Base-by-base conservation (phyloP, 441 rosid species). In the Gossypium gossypioides region DNA sequence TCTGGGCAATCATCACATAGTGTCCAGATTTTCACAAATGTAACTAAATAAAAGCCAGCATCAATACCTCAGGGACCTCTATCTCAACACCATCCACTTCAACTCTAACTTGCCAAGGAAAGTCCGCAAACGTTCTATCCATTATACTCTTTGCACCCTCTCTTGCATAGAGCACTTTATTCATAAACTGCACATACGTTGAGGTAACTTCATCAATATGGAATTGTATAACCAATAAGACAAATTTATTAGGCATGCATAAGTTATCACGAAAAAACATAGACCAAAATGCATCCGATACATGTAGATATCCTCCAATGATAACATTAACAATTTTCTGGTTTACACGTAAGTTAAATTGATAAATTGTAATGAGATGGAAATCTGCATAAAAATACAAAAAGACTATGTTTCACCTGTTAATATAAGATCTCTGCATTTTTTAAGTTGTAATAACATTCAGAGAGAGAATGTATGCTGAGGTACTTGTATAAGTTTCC, bases 141-240 rank as follows among this genome's bases (percentile, higher is more conserved):
- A 96, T 96, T 84, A 96, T 96, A 72, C 89, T 86, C 87, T 82
- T 89, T 59, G 97, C 99, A 60, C 99, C 99, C 83, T 92, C 96
- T 82, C 98, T 87, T 62, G 98, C 99, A 73, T 95, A 95, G 21
- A 95, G 93, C 64, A 95, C 98, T 83, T 95, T 92, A 64, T 95
- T 95, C 99, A 95, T 95, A 78, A 95, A 95, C 97, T 95, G 90
- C 88, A 86, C 42, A 62, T 48, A 74, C 4, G 77, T 22, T 40
- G 44, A 21, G 68, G 51, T 18, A 55, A 76, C 60, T 48, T 82
- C 64, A 84, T 80, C 76, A 59, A 69, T 42, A 15, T 25, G 24
- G 29, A 76, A 74, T 19, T 46, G 22, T 21, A 73, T 56, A 64
- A 40, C 15, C 2, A 40, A 52, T 51, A 34, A 58, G 46, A 32